Percentiles rank a stretch among this genome's conserved stretches.
phyloP scores from a whole-genome alignment of 169 alveolate species.

The Babesia divergens region DNA sequence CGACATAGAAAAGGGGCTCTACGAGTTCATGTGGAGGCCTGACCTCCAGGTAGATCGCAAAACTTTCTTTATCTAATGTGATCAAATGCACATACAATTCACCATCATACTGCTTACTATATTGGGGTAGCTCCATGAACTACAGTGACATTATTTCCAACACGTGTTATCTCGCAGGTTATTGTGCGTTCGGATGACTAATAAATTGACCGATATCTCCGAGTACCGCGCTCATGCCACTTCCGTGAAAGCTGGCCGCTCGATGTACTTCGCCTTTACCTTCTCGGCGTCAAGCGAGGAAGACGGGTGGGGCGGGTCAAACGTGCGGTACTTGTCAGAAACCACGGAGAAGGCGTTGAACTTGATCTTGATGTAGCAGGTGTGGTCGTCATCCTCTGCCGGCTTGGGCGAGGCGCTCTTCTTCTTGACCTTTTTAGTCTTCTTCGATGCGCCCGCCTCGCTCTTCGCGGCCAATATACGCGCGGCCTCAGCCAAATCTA shows the following conservation, averaged over 20 bases:
- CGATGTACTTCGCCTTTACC: constrained; percentile 57
- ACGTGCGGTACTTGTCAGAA: constrained; percentile 23
- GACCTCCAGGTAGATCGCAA: constrained; percentile 90
- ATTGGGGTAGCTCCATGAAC: not conserved
- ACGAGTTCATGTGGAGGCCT: constrained; percentile 89
- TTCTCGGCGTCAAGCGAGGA: constrained; percentile 24
- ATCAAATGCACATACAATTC: too few relatives aligned
- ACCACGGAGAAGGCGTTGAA: constrained; percentile 52
- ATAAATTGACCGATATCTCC: too few relatives aligned
- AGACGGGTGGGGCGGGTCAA: constrained; percentile 15
- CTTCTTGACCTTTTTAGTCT: constrained; percentile 39
- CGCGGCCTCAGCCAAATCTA: constrained; percentile 65
- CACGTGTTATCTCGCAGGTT: too few relatives aligned
- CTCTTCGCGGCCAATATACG: constrained; percentile 39
- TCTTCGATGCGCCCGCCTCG: constrained; percentile 6
- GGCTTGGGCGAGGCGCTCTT: constrained; percentile 38
- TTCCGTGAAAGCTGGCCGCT: not conserved
- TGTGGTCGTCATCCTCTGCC: constrained; percentile 11
- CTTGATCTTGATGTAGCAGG: constrained; percentile 34
- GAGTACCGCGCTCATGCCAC: not conserved
- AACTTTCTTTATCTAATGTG: constrained; percentile 81
- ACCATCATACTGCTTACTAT: not conserved
- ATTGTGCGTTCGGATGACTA: too few relatives aligned
- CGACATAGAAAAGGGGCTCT: constrained; percentile 81
- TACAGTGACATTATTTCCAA: not conserved